Conservation (phyloP, 169 alveolate species). For the Sarcocystis neurona region DNA sequence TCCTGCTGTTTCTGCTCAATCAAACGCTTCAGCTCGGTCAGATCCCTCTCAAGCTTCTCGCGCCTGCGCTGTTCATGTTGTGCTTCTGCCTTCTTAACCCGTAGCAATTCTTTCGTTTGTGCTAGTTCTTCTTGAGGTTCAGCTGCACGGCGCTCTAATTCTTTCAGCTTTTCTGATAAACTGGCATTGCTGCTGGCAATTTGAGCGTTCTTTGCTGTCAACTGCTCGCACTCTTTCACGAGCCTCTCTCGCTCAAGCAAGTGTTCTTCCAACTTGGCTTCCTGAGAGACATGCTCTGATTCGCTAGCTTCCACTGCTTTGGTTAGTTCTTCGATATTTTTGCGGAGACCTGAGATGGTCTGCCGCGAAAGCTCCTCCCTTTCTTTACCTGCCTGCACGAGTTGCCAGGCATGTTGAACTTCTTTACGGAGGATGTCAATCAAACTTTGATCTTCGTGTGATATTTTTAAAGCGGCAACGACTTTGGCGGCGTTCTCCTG, state of each 20-base stretch:
- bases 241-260: slow-evolving; percentile 25
- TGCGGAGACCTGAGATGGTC: slow-evolving; percentile 73
- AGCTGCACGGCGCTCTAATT: neutral
- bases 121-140: slow-evolving; percentile 23
- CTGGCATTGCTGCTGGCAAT: neutral
- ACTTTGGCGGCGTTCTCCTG: slow-evolving; percentile 79
- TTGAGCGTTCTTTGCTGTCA: slow-evolving; percentile 1
- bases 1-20: slow-evolving; percentile 28
- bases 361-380: slow-evolving; percentile 78
- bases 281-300: slow-evolving; percentile 22
- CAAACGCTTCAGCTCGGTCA: neutral
- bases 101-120: slow-evolving; percentile 21
- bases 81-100: slow-evolving; percentile 18
- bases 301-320: slow-evolving; percentile 70
- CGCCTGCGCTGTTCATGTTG: slow-evolving; percentile 32
- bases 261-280: slow-evolving; percentile 11
- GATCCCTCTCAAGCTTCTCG: slow-evolving; percentile 22
- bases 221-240: slow-evolving; percentile 9
- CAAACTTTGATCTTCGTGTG: slow-evolving; percentile 81
- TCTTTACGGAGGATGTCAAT: slow-evolving; percentile 70
- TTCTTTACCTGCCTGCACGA: slow-evolving; percentile 77
- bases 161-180: neutral
- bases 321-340: slow-evolving; percentile 72
- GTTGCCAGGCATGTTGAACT: slow-evolving; percentile 81
- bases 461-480: slow-evolving; percentile 76